Base-by-base conservation (phyloP, 2,329 filamentous ascomycete species). In the Aureobasidium sp. region DNA sequence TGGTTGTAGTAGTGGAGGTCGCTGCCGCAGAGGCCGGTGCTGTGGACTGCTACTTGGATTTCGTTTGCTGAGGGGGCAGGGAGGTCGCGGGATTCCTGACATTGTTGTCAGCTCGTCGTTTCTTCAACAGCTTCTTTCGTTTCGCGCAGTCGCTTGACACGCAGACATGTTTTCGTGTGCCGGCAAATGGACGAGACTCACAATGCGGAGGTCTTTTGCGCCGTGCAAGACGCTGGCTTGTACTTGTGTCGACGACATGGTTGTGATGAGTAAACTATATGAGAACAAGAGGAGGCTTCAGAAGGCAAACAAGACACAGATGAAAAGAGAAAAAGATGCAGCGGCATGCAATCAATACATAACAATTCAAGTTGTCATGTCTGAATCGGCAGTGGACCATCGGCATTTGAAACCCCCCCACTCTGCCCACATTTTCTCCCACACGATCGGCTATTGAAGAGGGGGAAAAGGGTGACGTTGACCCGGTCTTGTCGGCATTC, bases 1-100 rank as follows among this genome's bases (percentile, higher is more conserved):
- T 95, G 88, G 66, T 84, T 80, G 83, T 90, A 96, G 85, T 96
- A 96, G 80, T 96, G 87, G 5, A 87, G 80, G 72, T 90, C 87
- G 56, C 83, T 87, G 70, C 87, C 87, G 73, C 87, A 89, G 70
- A 90, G 84, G 32, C 86, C 86, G 5, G 87, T 89, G 66, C 83
- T 80, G 65, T 82, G 82, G 65, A 89, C 80, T 65, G 81, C 79
- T 65, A 89, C 75, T 75, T 89, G 83, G 59, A 89, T 80, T 71
- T 89, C 85, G 65, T 75, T 72, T 32, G 76, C 71, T 44, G 71
- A 69, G 15, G 83, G 84, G 15, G 77, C 67, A 34, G 76, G 66
- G 50, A 83, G 72, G 10, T 72, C 68, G 65, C 82, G 79, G 53
- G 75, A 72, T 78, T 85, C 83, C 84, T 86, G 67, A n/a, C 12